Conservation (phyloP, 148 eudicot genomes). For the Nyssa sinensis region DNA sequence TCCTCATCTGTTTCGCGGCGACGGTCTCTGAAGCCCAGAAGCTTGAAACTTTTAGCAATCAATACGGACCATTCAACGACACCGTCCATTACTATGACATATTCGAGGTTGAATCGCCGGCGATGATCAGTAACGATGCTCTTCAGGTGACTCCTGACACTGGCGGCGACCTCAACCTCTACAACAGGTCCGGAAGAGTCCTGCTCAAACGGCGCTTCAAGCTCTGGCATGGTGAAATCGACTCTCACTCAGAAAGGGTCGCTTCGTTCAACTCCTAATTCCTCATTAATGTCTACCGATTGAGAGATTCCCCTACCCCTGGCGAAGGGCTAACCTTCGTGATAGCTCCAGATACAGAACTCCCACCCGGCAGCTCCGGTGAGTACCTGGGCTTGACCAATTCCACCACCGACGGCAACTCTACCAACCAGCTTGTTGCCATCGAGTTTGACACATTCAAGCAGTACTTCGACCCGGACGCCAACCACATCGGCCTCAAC, state of each 20-base stretch:
- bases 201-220: constrained; percentile 26
- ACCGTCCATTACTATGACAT: constrained; percentile 6
- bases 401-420: constrained; percentile 39
- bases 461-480: constrained; percentile 62
- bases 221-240: constrained; percentile 42
- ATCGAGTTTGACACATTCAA: constrained; percentile 71
- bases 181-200: constrained; percentile 50
- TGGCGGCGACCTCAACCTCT: constrained; percentile 30
- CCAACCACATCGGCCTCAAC: constrained; percentile 71
- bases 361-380: constrained; percentile 48
- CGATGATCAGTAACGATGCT: constrained; percentile 58
- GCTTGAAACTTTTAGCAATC: not conserved
- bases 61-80: constrained; percentile 43
- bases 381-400: constrained; percentile 67
- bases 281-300: constrained; percentile 45
- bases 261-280: constrained; percentile 69
- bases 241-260: not conserved
- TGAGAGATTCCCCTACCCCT: constrained; percentile 6
- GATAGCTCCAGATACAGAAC: constrained; percentile 36
- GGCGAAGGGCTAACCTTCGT: constrained; percentile 77
- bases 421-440: constrained; percentile 46
- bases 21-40: constrained; percentile 14
- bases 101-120: constrained; percentile 24
- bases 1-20: constrained; percentile 12
- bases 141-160: constrained; percentile 80